phyloP scores from a whole-genome alignment of 129 eudicot genomes.

The Flaveria linearis region DNA sequence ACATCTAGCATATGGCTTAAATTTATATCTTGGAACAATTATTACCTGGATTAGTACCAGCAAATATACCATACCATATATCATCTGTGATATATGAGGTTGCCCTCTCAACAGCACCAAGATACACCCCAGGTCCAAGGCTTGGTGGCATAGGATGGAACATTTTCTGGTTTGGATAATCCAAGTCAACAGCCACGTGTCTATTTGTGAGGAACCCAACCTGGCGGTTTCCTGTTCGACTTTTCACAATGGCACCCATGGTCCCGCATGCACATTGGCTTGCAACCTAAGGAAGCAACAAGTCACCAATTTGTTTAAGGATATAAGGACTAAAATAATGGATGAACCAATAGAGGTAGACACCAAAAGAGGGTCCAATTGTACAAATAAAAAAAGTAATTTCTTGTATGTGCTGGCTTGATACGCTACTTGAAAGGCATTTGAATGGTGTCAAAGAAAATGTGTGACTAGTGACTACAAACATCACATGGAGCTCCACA shows the following conservation, averaged over 20 bases:
- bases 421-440: background rate
- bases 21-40: background rate
- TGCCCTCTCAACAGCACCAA: constrained; percentile 90
- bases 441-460: constrained; percentile 7
- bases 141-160: constrained; percentile 91
- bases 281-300: constrained; percentile 60
- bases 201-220: constrained; percentile 83
- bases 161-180: constrained; percentile 83
- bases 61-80: constrained; percentile 84
- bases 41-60: constrained; percentile 85
- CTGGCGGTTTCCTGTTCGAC: constrained; percentile 76
- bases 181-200: constrained; percentile 84
- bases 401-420: background rate
- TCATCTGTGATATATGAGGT: constrained; percentile 77
- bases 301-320: constrained; percentile 21
- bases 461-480: constrained; percentile 10
- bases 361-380: background rate
- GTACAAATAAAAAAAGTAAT: background rate
- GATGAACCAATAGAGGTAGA: constrained; percentile 8
- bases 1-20: constrained; percentile 1
- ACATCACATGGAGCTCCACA: constrained; percentile 2
- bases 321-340: constrained; percentile 10
- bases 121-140: constrained; percentile 84
- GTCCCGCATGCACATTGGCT: constrained; percentile 82
- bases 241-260: constrained; percentile 79